phyloP scores from a whole-genome alignment of 2,329 filamentous ascomycete genomes.

The Passalora sequoiae region DNA sequence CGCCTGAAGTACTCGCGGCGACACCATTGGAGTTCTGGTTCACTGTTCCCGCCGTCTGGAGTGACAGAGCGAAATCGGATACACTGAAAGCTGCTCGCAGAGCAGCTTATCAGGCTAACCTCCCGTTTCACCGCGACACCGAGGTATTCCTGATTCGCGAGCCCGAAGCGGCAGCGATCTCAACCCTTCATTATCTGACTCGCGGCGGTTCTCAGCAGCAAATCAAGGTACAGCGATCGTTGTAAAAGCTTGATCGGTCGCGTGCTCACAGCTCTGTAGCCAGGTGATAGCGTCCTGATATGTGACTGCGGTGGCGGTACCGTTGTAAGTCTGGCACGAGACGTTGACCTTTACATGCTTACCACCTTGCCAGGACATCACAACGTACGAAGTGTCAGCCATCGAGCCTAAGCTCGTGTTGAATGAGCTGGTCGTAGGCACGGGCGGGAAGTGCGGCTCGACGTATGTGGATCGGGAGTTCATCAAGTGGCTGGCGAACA shows the following conservation, averaged over 20 bases:
- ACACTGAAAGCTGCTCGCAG: conserved; percentile 68
- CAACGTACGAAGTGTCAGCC: conserved; percentile 9
- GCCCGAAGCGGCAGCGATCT: conserved; percentile 67
- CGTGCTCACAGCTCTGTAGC: not conserved
- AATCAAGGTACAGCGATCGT: not conserved
- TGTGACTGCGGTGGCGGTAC: conserved; percentile 18
- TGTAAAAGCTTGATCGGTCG: not conserved
- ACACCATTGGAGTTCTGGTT: conserved; percentile 72
- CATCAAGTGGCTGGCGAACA: conserved; percentile 13
- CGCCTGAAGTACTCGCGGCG: conserved; percentile 32
- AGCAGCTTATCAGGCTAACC: conserved; percentile 65
- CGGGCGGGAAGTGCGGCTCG: conserved; percentile 17
- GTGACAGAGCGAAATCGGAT: conserved; percentile 71
- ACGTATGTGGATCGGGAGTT: conserved; percentile 17
- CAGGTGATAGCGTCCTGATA: conserved; percentile 11
- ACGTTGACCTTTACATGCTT: not conserved
- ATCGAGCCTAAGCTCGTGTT: conserved; percentile 6
- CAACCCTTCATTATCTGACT: not conserved
- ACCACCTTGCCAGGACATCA: conserved; percentile 7
- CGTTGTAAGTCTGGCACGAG: not conserved
- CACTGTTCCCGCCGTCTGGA: too few species aligned
- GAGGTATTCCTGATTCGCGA: conserved; percentile 60
- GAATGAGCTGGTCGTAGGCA: conserved; percentile 12
- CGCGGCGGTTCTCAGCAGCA: conserved; percentile 4
- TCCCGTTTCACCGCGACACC: conserved; percentile 43